Evolutionary conservation across 805 yeast species (phyloP), one percentile per base, ranked within the genome.

Genomic region (Pichia nanzhaoensis): DNA sequence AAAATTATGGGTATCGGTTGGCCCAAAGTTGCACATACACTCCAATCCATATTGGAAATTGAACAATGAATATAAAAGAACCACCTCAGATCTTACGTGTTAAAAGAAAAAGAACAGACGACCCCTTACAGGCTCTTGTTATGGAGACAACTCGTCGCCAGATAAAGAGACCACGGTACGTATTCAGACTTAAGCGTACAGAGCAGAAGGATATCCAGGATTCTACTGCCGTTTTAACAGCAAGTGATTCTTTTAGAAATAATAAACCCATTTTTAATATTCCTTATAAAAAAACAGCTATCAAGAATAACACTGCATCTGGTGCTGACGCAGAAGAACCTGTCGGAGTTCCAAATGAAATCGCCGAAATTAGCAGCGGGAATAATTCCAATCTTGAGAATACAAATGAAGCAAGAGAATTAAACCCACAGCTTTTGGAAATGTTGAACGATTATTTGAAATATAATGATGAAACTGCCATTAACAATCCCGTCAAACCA

Each of bases 21-120:
- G 31, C 16, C 36, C 1, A 19, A 21, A 5, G 3, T n/a, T 12
- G 21, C n/a, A 17, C 22, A 17, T 4, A 37, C 14, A 5, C 7
- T 3, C 17, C 4, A 22, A n/a, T n/a, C 37, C 16, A 12, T 5
- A 36, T 7, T 14, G 21, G 21, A 36, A 5, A 4, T 12, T 8
- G 10, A 12, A 45, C 28, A 27, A 49, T 43, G 46, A 37, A 34
- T 12, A 21, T 14, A 13, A 44, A 49, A 31, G 45, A 49, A 22
- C 59, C 58, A 12, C 95, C 95, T 1, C 75, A 74, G 43, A 70
- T 84, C 21, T 80, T 91, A 36, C 74, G 96, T 48, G 84, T 91
- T 59, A 91, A 93, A 64, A 74, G 98, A 47, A 83, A 84, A 57
- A 73, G 96, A 48, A 81, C 78, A 43, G 93, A 88, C 56, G 96